Percentiles rank a stretch among this genome's conserved stretches.
Conservation (phyloP, 73 alveolate species). For the Uronychia setigera region DNA sequence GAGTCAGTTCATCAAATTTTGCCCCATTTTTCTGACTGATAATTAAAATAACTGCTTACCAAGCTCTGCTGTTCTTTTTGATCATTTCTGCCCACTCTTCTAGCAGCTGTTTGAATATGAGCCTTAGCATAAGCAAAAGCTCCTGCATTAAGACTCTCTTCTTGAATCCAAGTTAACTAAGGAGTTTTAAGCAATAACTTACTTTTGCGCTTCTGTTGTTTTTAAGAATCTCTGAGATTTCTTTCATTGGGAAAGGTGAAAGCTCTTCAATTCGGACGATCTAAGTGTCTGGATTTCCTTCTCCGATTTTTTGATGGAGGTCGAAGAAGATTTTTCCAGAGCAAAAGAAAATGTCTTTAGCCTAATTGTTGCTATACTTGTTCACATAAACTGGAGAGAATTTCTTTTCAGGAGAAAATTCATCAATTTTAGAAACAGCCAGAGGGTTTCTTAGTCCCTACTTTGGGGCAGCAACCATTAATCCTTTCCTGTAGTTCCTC, state of each 20-base stretch:
- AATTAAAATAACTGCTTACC: no score
- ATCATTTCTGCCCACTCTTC: constrained; percentile 6
- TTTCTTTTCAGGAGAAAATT: constrained; percentile 49
- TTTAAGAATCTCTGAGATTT: constrained; percentile 47
- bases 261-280: constrained; percentile 79
- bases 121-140: constrained; percentile 58
- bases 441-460: constrained; percentile 67
- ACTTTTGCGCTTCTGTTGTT: not conserved
- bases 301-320: constrained; percentile 21
- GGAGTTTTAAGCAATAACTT: constrained; percentile 9
- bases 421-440: constrained; percentile 59
- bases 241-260: constrained; percentile 79
- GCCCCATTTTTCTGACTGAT: no score
- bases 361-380: constrained; percentile 6
- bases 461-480: constrained; percentile 85
- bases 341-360: constrained; percentile 54
- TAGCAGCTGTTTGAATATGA: constrained; percentile 38
- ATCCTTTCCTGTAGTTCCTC: constrained; percentile 88
- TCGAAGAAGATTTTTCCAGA: constrained; percentile 73
- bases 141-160: constrained; percentile 79
- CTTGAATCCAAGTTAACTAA: constrained; percentile 61
- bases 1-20: no score
- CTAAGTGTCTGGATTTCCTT: not conserved
- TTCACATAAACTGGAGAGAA: constrained; percentile 66
- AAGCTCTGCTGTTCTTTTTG: constrained; percentile 10